These are phyloP conservation scores for Epichloe gansuensis DNA, from an alignment of 2,329 filamentous ascomycete genomes.

Conservation along the genomic window DNA sequence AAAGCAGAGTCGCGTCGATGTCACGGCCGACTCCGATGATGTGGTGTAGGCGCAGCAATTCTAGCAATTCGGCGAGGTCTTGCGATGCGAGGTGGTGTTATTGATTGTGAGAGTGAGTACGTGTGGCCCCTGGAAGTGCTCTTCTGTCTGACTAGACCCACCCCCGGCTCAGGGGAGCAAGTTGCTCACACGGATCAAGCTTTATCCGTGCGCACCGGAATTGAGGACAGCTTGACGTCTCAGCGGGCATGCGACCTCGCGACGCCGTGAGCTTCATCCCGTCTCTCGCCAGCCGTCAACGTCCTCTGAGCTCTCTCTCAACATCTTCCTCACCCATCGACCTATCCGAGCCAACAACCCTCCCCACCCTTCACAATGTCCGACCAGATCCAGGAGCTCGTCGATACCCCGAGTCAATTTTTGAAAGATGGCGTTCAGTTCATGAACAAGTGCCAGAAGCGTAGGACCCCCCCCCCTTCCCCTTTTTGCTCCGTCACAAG, in stretches of 20 bases:
- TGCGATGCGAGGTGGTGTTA: too few species aligned
- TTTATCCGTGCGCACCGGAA: conserved; percentile 3
- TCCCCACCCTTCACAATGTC: conserved; percentile 34
- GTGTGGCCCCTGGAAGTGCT: too few species aligned
- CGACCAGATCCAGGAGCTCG: conserved; percentile 56
- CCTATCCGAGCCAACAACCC: background rate
- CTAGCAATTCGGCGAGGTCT: too few species aligned
- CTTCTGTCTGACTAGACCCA: too few species aligned
- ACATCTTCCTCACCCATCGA: background rate
- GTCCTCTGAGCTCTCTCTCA: background rate
- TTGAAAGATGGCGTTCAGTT: conserved; percentile 48
- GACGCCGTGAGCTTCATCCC: background rate
- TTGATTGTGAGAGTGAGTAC: too few species aligned
- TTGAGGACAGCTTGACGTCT: conserved; percentile 7
- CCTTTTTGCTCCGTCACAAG: background rate
- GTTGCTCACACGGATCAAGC: conserved; percentile 1
- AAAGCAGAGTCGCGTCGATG: too few species aligned
- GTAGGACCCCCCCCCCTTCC: conserved; percentile 23
- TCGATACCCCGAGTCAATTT: conserved; percentile 56
- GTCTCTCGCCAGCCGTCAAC: background rate
- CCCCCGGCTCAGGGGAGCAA: too few species aligned
- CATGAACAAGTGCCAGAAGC: conserved; percentile 49
- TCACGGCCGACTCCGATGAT: too few species aligned
- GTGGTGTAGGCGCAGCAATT: too few species aligned
- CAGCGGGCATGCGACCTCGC: background rate